A percentile compares a stretch with the other conserved stretches of the same genome.
Conservation (phyloP, 371 early-diverging fungal genomes). For the Rhizopus delemar region DNA sequence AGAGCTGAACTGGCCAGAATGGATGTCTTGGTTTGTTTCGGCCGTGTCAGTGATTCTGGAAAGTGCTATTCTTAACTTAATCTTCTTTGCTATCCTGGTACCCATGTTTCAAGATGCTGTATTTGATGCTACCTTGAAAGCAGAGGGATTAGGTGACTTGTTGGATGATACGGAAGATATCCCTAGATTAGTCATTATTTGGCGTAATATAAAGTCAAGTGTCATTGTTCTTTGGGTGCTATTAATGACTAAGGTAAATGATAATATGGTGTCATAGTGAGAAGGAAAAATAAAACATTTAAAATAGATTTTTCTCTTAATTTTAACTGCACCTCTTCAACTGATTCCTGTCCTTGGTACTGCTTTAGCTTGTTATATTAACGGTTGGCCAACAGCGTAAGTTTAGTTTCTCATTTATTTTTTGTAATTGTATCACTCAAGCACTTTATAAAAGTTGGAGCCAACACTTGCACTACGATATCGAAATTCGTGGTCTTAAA, state of each 20-base stretch:
- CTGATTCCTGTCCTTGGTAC: conserved; percentile 52
- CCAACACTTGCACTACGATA: conserved; percentile 46
- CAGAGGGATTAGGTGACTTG: conserved; percentile 36
- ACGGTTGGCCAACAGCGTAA: conserved; percentile 44
- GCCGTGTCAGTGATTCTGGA: conserved; percentile 45
- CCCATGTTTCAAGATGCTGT: conserved; percentile 53
- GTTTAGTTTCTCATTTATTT: conserved; percentile 3
- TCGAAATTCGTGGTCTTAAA: conserved; percentile 44
- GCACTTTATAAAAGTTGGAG: conserved; percentile 28
- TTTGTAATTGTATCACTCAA: background rate
- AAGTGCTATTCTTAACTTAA: conserved; percentile 43
- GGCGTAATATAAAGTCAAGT: conserved; percentile 31
- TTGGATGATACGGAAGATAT: conserved; percentile 36
- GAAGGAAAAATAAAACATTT: too few species aligned
- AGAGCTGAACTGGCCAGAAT: conserved; percentile 50
- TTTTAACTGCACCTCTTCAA: conserved; percentile 54
- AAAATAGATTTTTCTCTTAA: conserved; percentile 36
- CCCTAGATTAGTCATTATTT: conserved; percentile 26
- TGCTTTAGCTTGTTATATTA: conserved; percentile 45
- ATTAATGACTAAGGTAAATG: conserved; percentile 25
- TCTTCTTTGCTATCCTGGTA: conserved; percentile 50
- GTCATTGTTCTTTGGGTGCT: conserved; percentile 29
- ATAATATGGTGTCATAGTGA: background rate
- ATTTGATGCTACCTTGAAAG: conserved; percentile 50
- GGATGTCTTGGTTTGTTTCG: conserved; percentile 48